These are phyloP conservation scores for Neurospora tetrasperma DNA, from an alignment of 495 filamentous ascomycete species.

Conservation along the genomic window DNA sequence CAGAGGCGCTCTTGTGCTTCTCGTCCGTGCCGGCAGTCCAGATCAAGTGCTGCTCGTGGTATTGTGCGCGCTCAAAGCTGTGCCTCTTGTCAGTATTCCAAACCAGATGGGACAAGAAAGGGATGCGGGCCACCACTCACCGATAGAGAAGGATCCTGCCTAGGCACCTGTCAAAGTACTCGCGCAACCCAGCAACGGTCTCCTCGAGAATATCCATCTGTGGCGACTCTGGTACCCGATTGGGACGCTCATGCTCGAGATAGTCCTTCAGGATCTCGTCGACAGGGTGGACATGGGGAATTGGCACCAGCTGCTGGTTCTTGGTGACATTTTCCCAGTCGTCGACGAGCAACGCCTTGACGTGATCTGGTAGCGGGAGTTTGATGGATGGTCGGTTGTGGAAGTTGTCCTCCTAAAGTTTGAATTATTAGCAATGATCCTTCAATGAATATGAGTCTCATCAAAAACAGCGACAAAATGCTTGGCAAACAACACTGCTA, in stretches of 20 bases:
- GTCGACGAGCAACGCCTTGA: conserved; percentile 87
- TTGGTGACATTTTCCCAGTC: conserved; percentile 99
- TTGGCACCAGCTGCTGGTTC: conserved; percentile 71
- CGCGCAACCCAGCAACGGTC: conserved; percentile 67
- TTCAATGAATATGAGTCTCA: conserved; percentile 14
- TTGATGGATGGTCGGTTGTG: conserved; percentile 68
- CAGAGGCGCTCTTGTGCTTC: conserved; percentile 53
- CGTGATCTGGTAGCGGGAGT: conserved; percentile 67
- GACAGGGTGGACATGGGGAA: conserved; percentile 69
- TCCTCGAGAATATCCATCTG: conserved; percentile 82
- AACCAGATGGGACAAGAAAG: background rate
- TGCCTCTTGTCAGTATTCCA: background rate
- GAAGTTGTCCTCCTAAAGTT: conserved; percentile 71
- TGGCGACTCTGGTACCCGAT: conserved; percentile 52
- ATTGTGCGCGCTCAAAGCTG: conserved; percentile 80
- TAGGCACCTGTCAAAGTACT: conserved; percentile 84
- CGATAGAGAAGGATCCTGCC: conserved; percentile 84
- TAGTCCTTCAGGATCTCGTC: conserved; percentile 73
- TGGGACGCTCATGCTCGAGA: conserved; percentile 53
- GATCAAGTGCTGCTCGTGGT: conserved; percentile 55
- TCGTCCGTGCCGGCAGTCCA: conserved; percentile 46
- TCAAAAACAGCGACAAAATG: background rate
- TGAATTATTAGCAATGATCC: background rate
- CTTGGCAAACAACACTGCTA: background rate
- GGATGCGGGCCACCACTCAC: conserved; percentile 18